Evolutionary conservation across 108 stramenopile genomes (phyloP).

Genomic region (Chaetoceros muelleri): DNA sequence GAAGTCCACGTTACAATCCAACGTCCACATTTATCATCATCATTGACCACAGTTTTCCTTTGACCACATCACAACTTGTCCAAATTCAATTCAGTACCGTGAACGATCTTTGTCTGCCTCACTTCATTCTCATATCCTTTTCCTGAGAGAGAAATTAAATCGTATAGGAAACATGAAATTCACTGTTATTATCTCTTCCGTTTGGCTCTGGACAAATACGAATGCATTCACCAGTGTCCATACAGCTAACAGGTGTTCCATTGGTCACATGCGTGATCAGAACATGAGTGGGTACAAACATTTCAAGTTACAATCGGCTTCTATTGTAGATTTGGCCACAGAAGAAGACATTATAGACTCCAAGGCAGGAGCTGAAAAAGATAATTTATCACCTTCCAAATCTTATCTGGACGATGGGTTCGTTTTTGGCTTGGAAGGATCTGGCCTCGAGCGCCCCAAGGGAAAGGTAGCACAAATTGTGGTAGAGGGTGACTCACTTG

Average conservation of each 20-base stretch:
- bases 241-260: no score
- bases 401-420: conserved; percentile 67
- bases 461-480: conserved; percentile 50
- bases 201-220: neutral
- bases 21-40: no score
- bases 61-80: no score
- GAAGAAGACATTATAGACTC: conserved; percentile 1
- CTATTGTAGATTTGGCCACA: neutral
- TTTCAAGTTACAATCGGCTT: neutral
- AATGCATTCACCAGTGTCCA: neutral
- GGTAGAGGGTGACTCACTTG: conserved; percentile 65
- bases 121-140: neutral
- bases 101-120: no score
- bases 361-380: no score
- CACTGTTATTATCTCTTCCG: neutral
- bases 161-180: neutral
- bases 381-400: conserved; percentile 5
- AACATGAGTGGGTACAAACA: no score
- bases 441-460: conserved; percentile 66
- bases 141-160: neutral
- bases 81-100: no score
- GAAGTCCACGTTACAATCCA: no score
- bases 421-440: conserved; percentile 70
- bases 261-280: no score
- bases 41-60: no score